Conservation (phyloP, 2,329 filamentous ascomycete species). For the Elsinoe necatrix region DNA sequence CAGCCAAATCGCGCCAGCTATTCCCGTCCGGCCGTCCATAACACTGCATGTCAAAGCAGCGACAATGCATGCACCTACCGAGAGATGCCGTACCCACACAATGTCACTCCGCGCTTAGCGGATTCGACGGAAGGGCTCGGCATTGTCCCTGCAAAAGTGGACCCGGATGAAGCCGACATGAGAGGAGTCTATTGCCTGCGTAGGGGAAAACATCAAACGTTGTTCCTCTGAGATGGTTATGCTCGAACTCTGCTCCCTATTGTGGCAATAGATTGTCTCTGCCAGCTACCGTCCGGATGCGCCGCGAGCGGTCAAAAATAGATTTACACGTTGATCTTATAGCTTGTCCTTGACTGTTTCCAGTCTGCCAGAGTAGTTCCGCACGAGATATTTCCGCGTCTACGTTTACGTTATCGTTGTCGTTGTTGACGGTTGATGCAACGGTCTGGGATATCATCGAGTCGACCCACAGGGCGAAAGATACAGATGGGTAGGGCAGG, state of each 20-base stretch:
- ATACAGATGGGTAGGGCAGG: background rate
- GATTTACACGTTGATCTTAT: background rate
- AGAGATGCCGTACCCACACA: background rate
- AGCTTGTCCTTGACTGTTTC: background rate
- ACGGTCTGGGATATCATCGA: background rate
- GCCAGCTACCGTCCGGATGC: background rate
- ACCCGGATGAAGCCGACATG: background rate
- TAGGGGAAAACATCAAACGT: background rate
- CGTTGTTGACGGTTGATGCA: background rate
- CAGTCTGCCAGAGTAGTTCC: background rate
- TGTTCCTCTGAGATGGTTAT: background rate
- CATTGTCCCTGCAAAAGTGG: background rate
- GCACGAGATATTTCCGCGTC: background rate
- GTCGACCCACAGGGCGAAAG: background rate
- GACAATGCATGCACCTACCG: background rate
- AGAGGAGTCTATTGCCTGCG: background rate
- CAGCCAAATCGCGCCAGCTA: background rate
- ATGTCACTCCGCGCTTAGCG: background rate
- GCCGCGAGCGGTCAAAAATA: background rate
- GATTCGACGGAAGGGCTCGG: background rate
- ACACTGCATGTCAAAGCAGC: background rate
- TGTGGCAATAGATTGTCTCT: conserved; percentile 4
- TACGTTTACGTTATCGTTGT: background rate
- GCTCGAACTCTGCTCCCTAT: conserved; percentile 8
- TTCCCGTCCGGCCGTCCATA: background rate